Evolutionary conservation across 1,139 yeast genomes (phyloP), one percentile per base, ranked within the genome.

Genomic region (Pichia sp.): DNA sequence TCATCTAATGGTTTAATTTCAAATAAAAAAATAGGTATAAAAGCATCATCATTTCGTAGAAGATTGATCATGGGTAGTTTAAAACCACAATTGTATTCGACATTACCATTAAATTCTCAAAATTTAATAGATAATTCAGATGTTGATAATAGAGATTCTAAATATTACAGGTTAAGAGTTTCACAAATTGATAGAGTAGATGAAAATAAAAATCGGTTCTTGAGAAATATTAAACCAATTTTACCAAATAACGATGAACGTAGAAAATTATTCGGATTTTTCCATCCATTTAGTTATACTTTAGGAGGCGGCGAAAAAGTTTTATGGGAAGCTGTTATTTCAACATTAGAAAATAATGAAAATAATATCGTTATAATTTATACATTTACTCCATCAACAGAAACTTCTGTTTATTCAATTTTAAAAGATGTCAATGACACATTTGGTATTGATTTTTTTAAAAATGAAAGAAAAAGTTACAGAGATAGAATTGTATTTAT

Each of bases 301-400:
- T 96, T 96, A 37, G 98, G 98, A 20, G 99, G 99, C 37, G 99
- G 99, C 24, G 99, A 94, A 65, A 77, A 95, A 45, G 98, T 94
- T 0, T 71, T 94, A 42, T 94, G 98, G 98, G 89, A 87, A 49
- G 96, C 97, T 0, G 87, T 92, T 7, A 74, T 79, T 56, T 75
- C 84, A 25, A 86, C 96, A 0, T 69, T 90, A 52, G 59, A 66
- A 12, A 69, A 73, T 36, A 73, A 74, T 53, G 68, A 69, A 7
- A 64, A 67, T 39, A 79, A 81, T 56, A 68, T 86, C n/a, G 87
- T 79, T 11, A 82, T 79, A 4, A 71, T 94, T 9, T 94, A 92
- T 63, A 85, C 96, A 5, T 63, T 63, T 48, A 61, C 66, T 2
- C 49, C 56, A 55, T 59, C 63, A 7, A 82, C 75, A 29, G 73